Evolutionary conservation across 345 rosid species (phyloP).

Genomic region (Eutrema yunnanense): DNA sequence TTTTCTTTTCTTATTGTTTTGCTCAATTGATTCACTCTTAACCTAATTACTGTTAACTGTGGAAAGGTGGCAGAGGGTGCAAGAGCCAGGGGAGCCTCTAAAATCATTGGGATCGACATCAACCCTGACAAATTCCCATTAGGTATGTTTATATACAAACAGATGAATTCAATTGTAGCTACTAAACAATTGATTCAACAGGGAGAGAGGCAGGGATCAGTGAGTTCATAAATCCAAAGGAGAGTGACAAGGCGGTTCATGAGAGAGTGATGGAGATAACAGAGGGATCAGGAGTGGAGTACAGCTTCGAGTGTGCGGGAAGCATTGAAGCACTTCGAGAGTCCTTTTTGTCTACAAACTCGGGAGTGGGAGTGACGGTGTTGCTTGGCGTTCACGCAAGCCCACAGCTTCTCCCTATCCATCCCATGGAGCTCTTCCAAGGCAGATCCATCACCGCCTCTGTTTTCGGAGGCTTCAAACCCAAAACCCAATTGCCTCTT

Average conservation of each 20-base stretch:
- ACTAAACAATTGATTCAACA: not conserved
- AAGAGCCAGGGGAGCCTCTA: conserved; percentile 43
- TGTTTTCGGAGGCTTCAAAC: conserved; percentile 59
- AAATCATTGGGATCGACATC: conserved; percentile 58
- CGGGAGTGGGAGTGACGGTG: conserved; percentile 50
- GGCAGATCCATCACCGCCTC: conserved; percentile 38
- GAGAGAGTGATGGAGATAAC: conserved; percentile 37
- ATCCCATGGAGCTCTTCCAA: conserved; percentile 42
- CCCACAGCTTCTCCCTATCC: conserved; percentile 18
- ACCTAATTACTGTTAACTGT: not conserved
- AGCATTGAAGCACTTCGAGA: conserved; percentile 32
- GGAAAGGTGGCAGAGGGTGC: conserved; percentile 57
- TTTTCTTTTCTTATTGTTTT: not conserved
- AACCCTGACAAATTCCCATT: conserved; percentile 36
- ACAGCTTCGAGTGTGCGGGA: conserved; percentile 62
- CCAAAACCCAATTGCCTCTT: conserved; percentile 45
- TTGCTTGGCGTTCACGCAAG: conserved; percentile 25
- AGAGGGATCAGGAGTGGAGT: conserved; percentile 50
- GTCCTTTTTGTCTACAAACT: conserved; percentile 44
- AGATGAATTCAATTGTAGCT: not conserved
- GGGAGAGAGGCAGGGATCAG: conserved; percentile 47
- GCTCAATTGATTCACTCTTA: not conserved
- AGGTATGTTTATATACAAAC: not conserved
- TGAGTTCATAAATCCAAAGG: conserved; percentile 53
- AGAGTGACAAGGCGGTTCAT: conserved; percentile 28